Base-by-base conservation (phyloP, 768 basidiomycete genomes). In the Naganishia friedmannii region DNA sequence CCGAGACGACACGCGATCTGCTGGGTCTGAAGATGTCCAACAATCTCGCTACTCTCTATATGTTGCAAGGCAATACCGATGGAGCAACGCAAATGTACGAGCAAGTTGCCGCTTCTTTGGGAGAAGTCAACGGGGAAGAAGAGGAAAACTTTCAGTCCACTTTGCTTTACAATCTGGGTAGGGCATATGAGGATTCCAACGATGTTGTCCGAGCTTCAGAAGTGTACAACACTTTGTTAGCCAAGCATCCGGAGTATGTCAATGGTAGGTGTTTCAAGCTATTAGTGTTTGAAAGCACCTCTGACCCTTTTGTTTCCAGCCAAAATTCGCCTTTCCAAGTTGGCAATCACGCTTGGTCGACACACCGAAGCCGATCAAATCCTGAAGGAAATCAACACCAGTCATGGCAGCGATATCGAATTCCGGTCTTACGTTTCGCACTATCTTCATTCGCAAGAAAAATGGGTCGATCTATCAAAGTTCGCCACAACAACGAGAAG, bases 241-340 rank as follows among this genome's bases (percentile, higher is more conserved):
- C 87, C n/a, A 85, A 90, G 66, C 95, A 98, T 84, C 92, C 94
- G 0, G 96, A 98, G 82, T 97, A 95, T 78, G 86, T 93, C 28
- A 95, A 97, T 78, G 95, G 94, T 95, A 74, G 56, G 89, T 83
- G 39, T 45, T 17, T 46, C 31, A 1, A 21, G 17, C n/a, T 57
- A 32, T 58, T 34, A 26, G 1, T 32, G 29, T 21, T 23, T 15
- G 12, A 34, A 17, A 46, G 13, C 7, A 70, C 6, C 28, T 58
- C 66, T 56, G 23, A 58, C 23, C 26, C 53, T 37, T n/a, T 51
- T 7, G 51, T 51, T 23, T 53, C 53, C 75, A 98, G 95, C 94
- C 73, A 98, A 98, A 84, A 87, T 95, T 53, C 89, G 95, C 29
- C 89, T 91, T 72, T 91, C 94, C 0, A 86, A 90, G 21, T 88